phyloP scores from a whole-genome alignment of 345 rosid species.

The Ceriops decandra region DNA sequence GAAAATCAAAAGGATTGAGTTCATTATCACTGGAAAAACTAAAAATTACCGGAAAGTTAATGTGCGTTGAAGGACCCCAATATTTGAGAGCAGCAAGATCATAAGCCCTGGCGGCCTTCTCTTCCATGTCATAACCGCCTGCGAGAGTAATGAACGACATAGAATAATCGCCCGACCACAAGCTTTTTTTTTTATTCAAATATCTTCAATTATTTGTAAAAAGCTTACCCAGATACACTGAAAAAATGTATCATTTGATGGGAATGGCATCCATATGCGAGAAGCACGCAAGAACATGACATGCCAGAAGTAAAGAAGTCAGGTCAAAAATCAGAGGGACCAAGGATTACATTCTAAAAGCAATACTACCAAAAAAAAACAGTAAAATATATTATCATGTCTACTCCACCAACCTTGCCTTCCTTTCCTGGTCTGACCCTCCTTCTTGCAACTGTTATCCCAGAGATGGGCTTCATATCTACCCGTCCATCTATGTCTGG shows the following conservation, averaged over 20 bases:
- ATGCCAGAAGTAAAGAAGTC: conserved; percentile 33
- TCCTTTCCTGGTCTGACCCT: conserved; percentile 89
- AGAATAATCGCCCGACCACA: background rate
- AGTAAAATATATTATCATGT: conserved; percentile 9
- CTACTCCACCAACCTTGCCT: conserved; percentile 65
- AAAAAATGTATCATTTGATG: conserved; percentile 26
- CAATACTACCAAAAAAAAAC: conserved; percentile 23
- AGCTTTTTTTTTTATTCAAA: background rate
- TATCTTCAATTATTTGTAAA: background rate
- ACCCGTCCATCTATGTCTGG: conserved; percentile 84
- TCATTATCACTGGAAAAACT: background rate
- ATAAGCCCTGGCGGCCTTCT: conserved; percentile 77
- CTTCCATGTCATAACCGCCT: conserved; percentile 93
- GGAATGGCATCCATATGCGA: conserved; percentile 31
- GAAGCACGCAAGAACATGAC: conserved; percentile 26
- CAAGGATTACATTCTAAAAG: conserved; percentile 21
- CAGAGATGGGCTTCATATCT: conserved; percentile 87
- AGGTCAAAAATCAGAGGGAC: conserved; percentile 25
- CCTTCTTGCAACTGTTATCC: conserved; percentile 90
- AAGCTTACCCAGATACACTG: conserved; percentile 74
- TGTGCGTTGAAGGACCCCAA: conserved; percentile 81
- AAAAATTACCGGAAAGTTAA: conserved; percentile 55
- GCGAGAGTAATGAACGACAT: background rate
- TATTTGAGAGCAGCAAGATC: conserved; percentile 85
- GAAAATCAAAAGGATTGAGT: no score